Conservation (phyloP, 2,329 filamentous ascomycete genomes). For the Diplodia sapinea region DNA sequence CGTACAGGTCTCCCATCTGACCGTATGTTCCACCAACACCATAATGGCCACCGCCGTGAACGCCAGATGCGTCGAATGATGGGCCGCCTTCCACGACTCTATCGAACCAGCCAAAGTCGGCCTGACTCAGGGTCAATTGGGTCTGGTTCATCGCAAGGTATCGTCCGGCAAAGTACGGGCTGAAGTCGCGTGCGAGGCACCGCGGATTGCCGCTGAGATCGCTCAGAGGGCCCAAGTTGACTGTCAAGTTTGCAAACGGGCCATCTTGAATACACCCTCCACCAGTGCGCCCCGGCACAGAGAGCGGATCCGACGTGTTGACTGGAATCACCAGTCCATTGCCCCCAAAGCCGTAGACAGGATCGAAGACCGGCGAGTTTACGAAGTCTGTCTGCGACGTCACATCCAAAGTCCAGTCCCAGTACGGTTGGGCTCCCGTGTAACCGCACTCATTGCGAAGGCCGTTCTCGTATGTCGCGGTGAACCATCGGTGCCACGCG, state of each 20-base stretch:
- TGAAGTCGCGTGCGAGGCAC: conserved; percentile 49
- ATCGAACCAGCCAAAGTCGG: conserved; percentile 35
- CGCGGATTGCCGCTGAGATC: conserved; percentile 47
- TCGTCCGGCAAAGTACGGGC: conserved; percentile 20
- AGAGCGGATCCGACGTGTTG: not conserved
- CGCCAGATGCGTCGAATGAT: conserved; percentile 46
- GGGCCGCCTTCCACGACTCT: conserved; percentile 33
- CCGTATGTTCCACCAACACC: conserved; percentile 42
- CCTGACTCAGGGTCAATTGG: conserved; percentile 18
- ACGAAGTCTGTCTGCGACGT: not conserved
- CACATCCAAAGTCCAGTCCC: conserved; percentile 32
- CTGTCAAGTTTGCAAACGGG: conserved; percentile 56
- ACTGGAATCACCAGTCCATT: conserved; percentile 20
- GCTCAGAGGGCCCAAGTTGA: conserved; percentile 55
- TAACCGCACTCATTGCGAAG: conserved; percentile 22
- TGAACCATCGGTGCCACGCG: conserved; percentile 21
- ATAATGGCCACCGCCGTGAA: conserved; percentile 57
- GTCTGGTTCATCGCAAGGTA: conserved; percentile 35
- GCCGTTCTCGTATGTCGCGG: conserved; percentile 10
- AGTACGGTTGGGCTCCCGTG: conserved; percentile 23
- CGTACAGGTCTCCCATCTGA: conserved; percentile 20
- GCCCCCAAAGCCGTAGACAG: conserved; percentile 28
- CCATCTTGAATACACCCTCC: conserved; percentile 62
- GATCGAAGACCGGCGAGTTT: conserved; percentile 29
- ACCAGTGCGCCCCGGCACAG: conserved; percentile 43